Conservation (phyloP, 73 alveolate genomes). For the Paramecium caudatum region DNA sequence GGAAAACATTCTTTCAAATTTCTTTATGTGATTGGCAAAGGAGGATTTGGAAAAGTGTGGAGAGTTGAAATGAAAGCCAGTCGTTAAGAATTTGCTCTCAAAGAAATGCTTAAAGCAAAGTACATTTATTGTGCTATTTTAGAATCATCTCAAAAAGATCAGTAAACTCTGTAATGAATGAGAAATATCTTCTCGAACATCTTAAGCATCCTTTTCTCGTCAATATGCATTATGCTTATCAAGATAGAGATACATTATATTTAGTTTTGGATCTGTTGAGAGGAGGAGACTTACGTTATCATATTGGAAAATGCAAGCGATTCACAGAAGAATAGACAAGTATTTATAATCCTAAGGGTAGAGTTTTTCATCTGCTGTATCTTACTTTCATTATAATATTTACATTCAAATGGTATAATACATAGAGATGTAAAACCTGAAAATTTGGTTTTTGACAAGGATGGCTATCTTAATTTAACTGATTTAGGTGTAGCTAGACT, state of each 20-base stretch:
- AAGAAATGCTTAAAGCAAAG: conserved; percentile 66
- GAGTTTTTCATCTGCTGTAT: conserved; percentile 81
- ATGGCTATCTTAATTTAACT: conserved; percentile 82
- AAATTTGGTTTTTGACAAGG: conserved; percentile 83
- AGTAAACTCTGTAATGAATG: conserved; percentile 79
- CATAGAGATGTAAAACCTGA: conserved; percentile 87
- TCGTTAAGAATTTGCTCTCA: conserved; percentile 37
- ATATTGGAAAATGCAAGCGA: conserved; percentile 64
- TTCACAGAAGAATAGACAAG: conserved; percentile 75
- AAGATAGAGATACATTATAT: conserved; percentile 80
- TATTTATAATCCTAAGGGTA: conserved; percentile 1
- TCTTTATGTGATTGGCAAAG: conserved; percentile 49
- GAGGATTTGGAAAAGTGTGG: conserved; percentile 67
- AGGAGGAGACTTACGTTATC: conserved; percentile 86
- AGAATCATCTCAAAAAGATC: conserved; percentile 71
- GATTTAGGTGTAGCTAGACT: conserved; percentile 89
- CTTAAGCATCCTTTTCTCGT: conserved; percentile 85
- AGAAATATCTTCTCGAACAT: conserved; percentile 79
- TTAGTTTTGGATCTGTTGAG: conserved; percentile 78
- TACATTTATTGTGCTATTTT: too few species aligned
- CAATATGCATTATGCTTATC: conserved; percentile 82
- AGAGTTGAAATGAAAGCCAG: conserved; percentile 63
- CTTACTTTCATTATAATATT: conserved; percentile 74
- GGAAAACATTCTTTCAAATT: conserved; percentile 53
- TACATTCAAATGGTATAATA: conserved; percentile 81